These are phyloP conservation scores for Blastocystis sp. DNA, from an alignment of 352 stramenopile genomes.

Conservation along the genomic window DNA sequence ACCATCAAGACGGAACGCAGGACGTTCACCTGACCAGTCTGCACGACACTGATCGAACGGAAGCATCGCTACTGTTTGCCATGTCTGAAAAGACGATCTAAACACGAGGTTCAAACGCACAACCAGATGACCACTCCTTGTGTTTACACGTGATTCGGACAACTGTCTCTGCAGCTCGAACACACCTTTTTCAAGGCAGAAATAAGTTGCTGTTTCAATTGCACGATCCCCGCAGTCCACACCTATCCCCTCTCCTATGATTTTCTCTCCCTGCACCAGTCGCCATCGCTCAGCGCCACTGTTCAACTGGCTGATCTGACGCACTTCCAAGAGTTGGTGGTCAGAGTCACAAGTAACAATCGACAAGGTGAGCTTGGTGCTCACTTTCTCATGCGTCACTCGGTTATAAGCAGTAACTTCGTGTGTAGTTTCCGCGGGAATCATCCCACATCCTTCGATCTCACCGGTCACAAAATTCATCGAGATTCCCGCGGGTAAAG, in stretches of 20 bases:
- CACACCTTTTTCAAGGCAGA: not conserved
- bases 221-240: not conserved
- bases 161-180: not conserved
- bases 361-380: not conserved
- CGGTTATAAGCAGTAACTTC: not conserved
- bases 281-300: not conserved
- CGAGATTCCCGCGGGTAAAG: not conserved
- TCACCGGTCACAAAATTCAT: not conserved
- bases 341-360: not conserved
- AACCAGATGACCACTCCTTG: not conserved
- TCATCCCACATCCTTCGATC: not conserved
- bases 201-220: not conserved
- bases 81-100: not conserved
- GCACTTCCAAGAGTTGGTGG: not conserved
- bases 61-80: not conserved
- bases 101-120: not conserved
- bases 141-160: not conserved
- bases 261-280: not conserved
- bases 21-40: not conserved
- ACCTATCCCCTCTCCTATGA: not conserved
- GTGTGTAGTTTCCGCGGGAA: not conserved
- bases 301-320: not conserved
- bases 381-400: not conserved
- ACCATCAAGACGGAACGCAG: not conserved
- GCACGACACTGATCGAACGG: not conserved